These are phyloP conservation scores for Citrus cavaleriei DNA, from an alignment of 345 rosid species.

Conservation along the genomic window DNA sequence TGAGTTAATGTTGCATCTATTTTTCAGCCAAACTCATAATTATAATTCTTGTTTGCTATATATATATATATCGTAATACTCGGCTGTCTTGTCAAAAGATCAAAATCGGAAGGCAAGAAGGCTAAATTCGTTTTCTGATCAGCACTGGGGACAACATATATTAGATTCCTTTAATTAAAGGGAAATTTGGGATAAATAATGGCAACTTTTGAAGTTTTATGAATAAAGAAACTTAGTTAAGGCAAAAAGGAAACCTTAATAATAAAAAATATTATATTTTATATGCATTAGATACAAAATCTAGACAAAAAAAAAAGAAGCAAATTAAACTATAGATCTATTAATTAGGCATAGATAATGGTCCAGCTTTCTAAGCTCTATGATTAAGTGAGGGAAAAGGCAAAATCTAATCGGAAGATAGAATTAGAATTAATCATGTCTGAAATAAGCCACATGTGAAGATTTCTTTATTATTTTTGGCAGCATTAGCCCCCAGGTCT, in stretches of 20 bases:
- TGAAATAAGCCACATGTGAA: background rate
- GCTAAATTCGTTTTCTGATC: background rate
- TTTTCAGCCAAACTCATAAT: background rate
- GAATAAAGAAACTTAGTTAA: background rate
- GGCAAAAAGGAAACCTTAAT: background rate
- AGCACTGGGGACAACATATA: background rate
- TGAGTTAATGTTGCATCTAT: background rate
- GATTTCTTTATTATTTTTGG: background rate
- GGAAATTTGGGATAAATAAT: background rate
- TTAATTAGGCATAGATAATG: conserved; percentile 7
- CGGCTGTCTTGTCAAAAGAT: background rate
- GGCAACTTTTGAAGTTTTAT: background rate
- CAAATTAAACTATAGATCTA: background rate
- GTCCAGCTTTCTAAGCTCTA: conserved; percentile 13
- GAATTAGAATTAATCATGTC: background rate
- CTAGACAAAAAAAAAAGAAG: background rate
- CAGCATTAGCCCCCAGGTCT: background rate
- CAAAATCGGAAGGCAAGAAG: background rate
- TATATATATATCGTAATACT: background rate
- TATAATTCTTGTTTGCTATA: background rate
- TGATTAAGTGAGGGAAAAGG: conserved; percentile 5
- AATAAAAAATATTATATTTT: background rate
- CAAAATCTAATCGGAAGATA: background rate
- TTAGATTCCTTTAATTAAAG: background rate
- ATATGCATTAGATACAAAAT: conserved; percentile 2